phyloP scores from a whole-genome alignment of 768 basidiomycete species.

The Kwoniella heveanensis region DNA sequence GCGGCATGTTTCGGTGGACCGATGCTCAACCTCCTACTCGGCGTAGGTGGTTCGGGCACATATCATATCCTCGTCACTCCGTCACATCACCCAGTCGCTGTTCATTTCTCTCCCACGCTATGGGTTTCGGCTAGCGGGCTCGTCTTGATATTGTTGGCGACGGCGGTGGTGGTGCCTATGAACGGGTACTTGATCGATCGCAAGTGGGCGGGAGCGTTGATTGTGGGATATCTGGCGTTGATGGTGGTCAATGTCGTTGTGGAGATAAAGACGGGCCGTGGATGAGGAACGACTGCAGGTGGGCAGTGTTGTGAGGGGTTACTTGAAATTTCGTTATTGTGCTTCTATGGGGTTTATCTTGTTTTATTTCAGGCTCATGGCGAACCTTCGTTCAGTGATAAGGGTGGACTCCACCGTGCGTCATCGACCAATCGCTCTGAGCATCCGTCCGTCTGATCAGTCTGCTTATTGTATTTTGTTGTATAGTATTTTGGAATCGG shows the following conservation, averaged over 20 bases:
- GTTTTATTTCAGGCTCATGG: too few species aligned
- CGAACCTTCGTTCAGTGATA: too few species aligned
- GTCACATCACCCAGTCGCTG: conserved; percentile 67
- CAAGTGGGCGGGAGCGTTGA: conserved; percentile 78
- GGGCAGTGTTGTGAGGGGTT: too few species aligned
- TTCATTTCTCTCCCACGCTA: conserved; percentile 79
- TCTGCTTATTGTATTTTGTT: too few species aligned
- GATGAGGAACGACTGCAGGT: conserved; percentile 3
- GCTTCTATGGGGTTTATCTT: too few species aligned
- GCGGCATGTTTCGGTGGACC: conserved; percentile 54
- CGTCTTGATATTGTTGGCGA: conserved; percentile 71
- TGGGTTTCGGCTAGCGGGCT: conserved; percentile 81
- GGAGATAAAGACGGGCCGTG: conserved; percentile 61
- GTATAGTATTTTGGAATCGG: too few species aligned
- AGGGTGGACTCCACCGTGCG: too few species aligned
- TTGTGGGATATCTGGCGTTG: conserved; percentile 70
- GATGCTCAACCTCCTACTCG: conserved; percentile 60
- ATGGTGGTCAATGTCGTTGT: conserved; percentile 80
- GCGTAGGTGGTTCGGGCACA: conserved; percentile 87
- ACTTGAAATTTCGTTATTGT: too few species aligned
- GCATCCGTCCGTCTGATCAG: too few species aligned
- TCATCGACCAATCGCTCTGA: too few species aligned
- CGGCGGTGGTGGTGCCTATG: conserved; percentile 78
- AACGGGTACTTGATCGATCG: conserved; percentile 79
- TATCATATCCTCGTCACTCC: conserved; percentile 67